These are phyloP conservation scores for Phytophthora megakarya DNA, from an alignment of 352 stramenopile species.

Conservation along the genomic window DNA sequence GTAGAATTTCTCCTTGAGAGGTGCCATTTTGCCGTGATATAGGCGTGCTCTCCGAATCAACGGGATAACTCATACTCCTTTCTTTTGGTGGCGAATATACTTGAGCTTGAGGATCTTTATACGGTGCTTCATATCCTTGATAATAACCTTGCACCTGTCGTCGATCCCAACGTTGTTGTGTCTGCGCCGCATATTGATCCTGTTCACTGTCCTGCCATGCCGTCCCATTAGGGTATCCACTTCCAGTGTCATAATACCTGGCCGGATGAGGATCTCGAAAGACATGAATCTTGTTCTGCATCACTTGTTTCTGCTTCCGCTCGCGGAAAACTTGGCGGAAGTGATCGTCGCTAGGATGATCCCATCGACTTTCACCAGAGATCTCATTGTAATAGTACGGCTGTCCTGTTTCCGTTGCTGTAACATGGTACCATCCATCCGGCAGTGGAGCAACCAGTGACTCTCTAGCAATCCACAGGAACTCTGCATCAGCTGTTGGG, in stretches of 20 bases:
- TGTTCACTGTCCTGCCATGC: slow-evolving; percentile 37
- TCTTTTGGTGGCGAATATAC: slow-evolving; percentile 28
- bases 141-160: slow-evolving; percentile 29
- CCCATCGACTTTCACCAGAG: slow-evolving; percentile 80
- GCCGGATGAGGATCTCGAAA: slow-evolving; percentile 25
- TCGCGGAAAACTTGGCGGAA: slow-evolving; percentile 65
- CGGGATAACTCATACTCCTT: slow-evolving; percentile 11
- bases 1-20: slow-evolving; percentile 14
- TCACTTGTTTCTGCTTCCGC: slow-evolving; percentile 41
- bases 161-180: slow-evolving; percentile 28
- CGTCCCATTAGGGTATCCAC: slow-evolving; percentile 23
- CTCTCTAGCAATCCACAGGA: slow-evolving; percentile 78
- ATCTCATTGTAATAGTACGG: slow-evolving; percentile 87
- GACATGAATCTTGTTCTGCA: slow-evolving; percentile 33
- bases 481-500: slow-evolving; percentile 49
- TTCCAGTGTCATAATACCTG: slow-evolving; percentile 39
- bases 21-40: slow-evolving; percentile 26
- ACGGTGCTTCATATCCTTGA: slow-evolving; percentile 29
- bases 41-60: slow-evolving; percentile 14
- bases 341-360: slow-evolving; percentile 76
- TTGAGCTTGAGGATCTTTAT: slow-evolving; percentile 28
- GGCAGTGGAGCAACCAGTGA: slow-evolving; percentile 79
- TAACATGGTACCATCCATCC: slow-evolving; percentile 69
- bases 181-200: slow-evolving; percentile 22
- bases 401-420: slow-evolving; percentile 56